Base-by-base conservation (phyloP, 805 yeast genomes). In the Starmerella tilneyi region DNA sequence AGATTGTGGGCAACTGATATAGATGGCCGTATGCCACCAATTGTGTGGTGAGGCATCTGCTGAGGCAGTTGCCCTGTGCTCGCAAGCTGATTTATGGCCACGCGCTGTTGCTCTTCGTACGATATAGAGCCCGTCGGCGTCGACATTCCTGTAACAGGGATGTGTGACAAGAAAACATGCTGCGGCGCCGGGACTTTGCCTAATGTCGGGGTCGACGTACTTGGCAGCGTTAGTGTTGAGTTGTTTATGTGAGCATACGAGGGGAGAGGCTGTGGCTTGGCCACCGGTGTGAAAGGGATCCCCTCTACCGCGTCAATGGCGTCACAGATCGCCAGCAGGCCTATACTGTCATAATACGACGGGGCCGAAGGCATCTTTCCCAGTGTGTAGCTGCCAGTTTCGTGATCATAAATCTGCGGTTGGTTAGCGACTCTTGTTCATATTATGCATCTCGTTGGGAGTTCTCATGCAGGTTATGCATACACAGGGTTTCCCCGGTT, bases 271-370 rank as follows among this genome's bases (percentile, higher is more conserved):
- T 41, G 38, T 3, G 56, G 54, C 12, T 43, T 29, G 16, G 37
- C 44, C 15, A 26, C 26, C 7, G 63, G 56, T 20, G 52, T 29
- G 47, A 59, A 53, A 5, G 59, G 56, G 27, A 63, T 54, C 29
- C 63, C 64, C 38, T 63, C 67, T 33, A 61, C 59, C 28, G 64
- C 51, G 43, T 64, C 69, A 19, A 64, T 58, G 37, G 68, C 66
- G 53, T 65, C 68, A 50, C 66, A 63, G 41, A 63, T 60, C 41
- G 67, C 67, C 43, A 65, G 58, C 43, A 65, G 52, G 33, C 67
- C 69, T 28, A 65, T 58, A 28, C 65, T 56, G 52, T 66, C 69
- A 57, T 65, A 64, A 52, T 63, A 64, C 20, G 57, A 53, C 43
- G 57, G 53, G n/a, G 40, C 38, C 12, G 46, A 23, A 5, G 41